A percentile compares a stretch with the other conserved stretches of the same genome.
phyloP scores from a whole-genome alignment of 306 rosid species.

The Medicago lupulina region DNA sequence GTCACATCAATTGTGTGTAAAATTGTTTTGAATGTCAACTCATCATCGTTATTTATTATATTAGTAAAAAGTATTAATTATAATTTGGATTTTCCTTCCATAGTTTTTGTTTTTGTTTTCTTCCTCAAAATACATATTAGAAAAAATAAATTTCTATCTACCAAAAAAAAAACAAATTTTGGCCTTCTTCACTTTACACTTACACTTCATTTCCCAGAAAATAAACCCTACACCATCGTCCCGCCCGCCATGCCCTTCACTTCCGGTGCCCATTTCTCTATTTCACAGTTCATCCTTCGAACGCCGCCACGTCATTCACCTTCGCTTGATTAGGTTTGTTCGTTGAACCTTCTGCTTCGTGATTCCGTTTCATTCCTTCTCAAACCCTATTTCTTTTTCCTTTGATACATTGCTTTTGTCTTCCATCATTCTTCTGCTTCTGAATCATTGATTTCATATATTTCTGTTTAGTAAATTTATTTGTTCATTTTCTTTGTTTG shows the following conservation, averaged over 20 bases:
- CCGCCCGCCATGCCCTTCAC: neutral
- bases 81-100: no score
- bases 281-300: neutral
- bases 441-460: neutral
- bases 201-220: no score
- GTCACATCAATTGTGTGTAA: no score
- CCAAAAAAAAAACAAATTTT: no score
- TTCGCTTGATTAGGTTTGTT: neutral
- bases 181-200: no score
- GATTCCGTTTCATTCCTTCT: neutral
- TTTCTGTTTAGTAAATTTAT: neutral
- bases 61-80: no score
- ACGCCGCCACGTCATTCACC: neutral
- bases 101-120: no score
- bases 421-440: neutral
- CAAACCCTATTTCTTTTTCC: neutral
- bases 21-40: no score
- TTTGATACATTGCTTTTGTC: neutral
- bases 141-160: no score
- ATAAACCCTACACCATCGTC: neutral
- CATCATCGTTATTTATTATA: no score
- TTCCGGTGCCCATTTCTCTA: no score
- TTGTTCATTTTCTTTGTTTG: neutral
- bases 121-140: no score
- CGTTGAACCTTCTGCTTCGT: neutral